A percentile compares a stretch with the other conserved stretches of the same genome.
These are phyloP conservation scores for Sarcomyxa edulis DNA, from an alignment of 768 basidiomycete genomes.

Conservation along the genomic window DNA sequence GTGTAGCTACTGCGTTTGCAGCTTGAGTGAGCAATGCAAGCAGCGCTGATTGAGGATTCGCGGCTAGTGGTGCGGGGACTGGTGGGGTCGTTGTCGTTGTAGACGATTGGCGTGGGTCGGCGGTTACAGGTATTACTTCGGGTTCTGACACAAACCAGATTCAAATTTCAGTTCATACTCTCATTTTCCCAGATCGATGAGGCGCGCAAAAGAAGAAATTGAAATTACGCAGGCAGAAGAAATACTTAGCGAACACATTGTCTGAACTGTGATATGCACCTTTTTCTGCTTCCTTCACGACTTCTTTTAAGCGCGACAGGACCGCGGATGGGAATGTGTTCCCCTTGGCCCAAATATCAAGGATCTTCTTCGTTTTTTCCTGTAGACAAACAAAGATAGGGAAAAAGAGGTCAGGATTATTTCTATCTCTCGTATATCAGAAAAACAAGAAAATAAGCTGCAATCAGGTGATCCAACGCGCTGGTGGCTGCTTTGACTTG, in stretches of 20 bases:
- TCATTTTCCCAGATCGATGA: constrained; percentile 42
- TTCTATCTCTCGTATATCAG: constrained; percentile 21
- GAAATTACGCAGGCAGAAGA: constrained; percentile 61
- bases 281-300: constrained; percentile 70
- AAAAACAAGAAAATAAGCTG: constrained; percentile 25
- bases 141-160: constrained; percentile 62
- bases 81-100: constrained; percentile 21
- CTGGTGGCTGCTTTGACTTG: too few relatives aligned
- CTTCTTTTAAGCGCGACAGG: constrained; percentile 65
- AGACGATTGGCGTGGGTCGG: constrained; percentile 30
- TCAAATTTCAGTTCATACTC: constrained; percentile 62
- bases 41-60: constrained; percentile 54
- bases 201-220: constrained; percentile 44
- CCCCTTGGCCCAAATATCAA: constrained; percentile 95
- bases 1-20: constrained; percentile 36
- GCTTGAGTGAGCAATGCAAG: constrained; percentile 69
- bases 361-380: constrained; percentile 96
- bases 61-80: constrained; percentile 19
- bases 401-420: constrained; percentile 35
- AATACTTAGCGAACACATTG: constrained; percentile 81
- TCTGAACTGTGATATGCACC: constrained; percentile 75
- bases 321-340: constrained; percentile 81
- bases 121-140: constrained; percentile 31
- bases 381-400: constrained; percentile 39
- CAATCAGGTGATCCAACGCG: constrained; percentile 9